Conservation (phyloP, 2,329 filamentous ascomycete genomes). For the Coleophoma crateriformis region DNA sequence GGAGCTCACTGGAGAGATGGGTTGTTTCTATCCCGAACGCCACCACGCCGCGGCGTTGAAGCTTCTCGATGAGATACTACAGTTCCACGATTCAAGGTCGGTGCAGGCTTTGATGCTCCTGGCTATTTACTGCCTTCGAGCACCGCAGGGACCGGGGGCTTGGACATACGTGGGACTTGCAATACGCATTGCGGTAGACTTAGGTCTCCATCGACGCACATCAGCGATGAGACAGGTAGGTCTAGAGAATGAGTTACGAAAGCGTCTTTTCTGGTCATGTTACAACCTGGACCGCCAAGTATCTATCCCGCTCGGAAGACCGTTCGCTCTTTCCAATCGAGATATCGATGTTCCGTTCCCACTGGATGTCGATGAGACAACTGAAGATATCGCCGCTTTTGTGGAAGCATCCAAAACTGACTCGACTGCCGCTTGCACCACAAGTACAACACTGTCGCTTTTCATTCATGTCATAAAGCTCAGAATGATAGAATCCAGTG, state of each 20-base stretch:
- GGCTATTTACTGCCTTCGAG: conserved; percentile 27
- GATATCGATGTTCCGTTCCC: conserved; percentile 28
- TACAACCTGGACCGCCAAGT: conserved; percentile 30
- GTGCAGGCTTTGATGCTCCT: conserved; percentile 28
- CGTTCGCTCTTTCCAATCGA: conserved; percentile 29
- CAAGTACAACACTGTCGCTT: conserved; percentile 18
- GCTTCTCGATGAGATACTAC: conserved; percentile 27
- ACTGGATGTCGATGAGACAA: conserved; percentile 12
- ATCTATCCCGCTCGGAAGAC: conserved; percentile 27
- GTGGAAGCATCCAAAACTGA: background rate
- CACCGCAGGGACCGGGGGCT: conserved; percentile 28
- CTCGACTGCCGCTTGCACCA: conserved; percentile 1
- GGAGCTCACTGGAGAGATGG: conserved; percentile 23
- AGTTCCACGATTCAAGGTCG: conserved; percentile 26
- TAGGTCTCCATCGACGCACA: conserved; percentile 8
- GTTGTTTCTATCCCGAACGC: conserved; percentile 21
- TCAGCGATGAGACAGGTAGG: conserved; percentile 2
- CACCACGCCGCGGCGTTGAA: conserved; percentile 26
- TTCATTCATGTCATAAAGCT: conserved; percentile 13
- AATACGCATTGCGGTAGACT: conserved; percentile 16
- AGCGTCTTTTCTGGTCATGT: conserved; percentile 28
- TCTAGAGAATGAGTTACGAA: conserved; percentile 20
- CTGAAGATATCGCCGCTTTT: conserved; percentile 6
- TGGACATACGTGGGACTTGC: conserved; percentile 27
- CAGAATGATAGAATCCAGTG: conserved; percentile 6